These are phyloP conservation scores for Biscogniauxia sp. DNA, from an alignment of 2,329 filamentous ascomycete species.

Conservation along the genomic window DNA sequence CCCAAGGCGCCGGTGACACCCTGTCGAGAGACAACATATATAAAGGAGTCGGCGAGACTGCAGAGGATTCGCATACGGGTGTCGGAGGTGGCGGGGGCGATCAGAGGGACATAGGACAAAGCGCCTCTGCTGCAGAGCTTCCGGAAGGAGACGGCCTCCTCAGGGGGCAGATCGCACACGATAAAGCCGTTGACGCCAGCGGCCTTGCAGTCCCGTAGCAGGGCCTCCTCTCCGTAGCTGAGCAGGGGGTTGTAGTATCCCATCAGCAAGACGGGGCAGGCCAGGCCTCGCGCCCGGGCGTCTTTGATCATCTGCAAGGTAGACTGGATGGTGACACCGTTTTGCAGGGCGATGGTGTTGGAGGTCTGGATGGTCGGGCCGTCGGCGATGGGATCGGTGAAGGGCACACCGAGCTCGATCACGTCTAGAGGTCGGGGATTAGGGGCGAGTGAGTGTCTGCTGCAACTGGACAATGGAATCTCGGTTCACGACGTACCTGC, in stretches of 20 bases:
- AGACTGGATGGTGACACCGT: conserved; percentile 80
- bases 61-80: conserved; percentile 93
- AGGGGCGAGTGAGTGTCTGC: not conserved
- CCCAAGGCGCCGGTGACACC: conserved; percentile 92
- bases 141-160: conserved; percentile 92
- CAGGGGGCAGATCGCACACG: conserved; percentile 89
- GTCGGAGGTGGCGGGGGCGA: conserved; percentile 90
- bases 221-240: conserved; percentile 87
- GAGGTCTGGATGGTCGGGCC: conserved; percentile 95
- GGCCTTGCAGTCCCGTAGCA: conserved; percentile 79
- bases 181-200: conserved; percentile 95
- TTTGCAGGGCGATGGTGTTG: conserved; percentile 85
- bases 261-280: conserved; percentile 87
- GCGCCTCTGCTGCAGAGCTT: conserved; percentile 76
- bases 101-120: conserved; percentile 94
- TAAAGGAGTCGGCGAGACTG: conserved; percentile 96
- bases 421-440: conserved; percentile 58
- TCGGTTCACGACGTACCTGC: conserved; percentile 58
- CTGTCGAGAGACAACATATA: conserved; percentile 97
- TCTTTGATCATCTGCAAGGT: conserved; percentile 82
- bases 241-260: conserved; percentile 98
- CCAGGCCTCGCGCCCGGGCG: conserved; percentile 73
- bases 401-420: conserved; percentile 93
- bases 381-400: conserved; percentile 97
- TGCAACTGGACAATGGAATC: too few relatives aligned